Conservation (phyloP, 2,329 filamentous ascomycete species). For the Lecanicillium sp. region DNA sequence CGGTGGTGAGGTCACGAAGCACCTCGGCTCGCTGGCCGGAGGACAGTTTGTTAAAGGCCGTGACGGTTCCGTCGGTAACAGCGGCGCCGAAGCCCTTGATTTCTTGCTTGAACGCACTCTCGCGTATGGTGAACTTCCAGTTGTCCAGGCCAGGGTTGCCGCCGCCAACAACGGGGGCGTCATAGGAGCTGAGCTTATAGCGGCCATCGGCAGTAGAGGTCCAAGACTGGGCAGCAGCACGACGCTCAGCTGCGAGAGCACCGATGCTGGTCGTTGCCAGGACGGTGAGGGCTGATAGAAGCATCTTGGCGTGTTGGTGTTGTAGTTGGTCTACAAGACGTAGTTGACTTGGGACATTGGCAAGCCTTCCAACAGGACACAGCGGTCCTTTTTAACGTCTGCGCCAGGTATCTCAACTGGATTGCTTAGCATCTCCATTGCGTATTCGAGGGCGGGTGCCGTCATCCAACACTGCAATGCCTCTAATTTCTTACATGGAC, state of each 20-base stretch:
- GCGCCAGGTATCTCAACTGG: no score
- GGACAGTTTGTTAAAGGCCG: constrained; percentile 26
- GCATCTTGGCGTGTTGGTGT: background rate
- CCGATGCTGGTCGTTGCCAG: background rate
- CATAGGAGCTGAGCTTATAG: constrained; percentile 25
- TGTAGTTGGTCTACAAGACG: no score
- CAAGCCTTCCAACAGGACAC: no score
- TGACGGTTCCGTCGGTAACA: constrained; percentile 32
- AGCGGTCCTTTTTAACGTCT: no score
- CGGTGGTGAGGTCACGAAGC: constrained; percentile 26
- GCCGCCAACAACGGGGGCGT: constrained; percentile 24
- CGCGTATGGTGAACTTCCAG: constrained; percentile 30
- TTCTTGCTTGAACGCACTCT: constrained; percentile 28
- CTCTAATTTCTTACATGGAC: no score
- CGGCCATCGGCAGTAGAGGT: constrained; percentile 26
- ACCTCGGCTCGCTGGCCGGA: constrained; percentile 20
- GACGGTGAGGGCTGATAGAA: constrained; percentile 1
- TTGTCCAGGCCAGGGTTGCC: constrained; percentile 23
- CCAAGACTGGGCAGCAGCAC: constrained; percentile 8
- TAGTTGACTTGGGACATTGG: no score
- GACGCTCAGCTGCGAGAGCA: background rate
- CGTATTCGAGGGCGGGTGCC: no score
- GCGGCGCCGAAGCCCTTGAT: constrained; percentile 33
- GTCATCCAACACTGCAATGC: no score
- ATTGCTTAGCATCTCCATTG: no score